Base-by-base conservation (phyloP, 73 alveolate species). In the Paramecium sonneborni region DNA sequence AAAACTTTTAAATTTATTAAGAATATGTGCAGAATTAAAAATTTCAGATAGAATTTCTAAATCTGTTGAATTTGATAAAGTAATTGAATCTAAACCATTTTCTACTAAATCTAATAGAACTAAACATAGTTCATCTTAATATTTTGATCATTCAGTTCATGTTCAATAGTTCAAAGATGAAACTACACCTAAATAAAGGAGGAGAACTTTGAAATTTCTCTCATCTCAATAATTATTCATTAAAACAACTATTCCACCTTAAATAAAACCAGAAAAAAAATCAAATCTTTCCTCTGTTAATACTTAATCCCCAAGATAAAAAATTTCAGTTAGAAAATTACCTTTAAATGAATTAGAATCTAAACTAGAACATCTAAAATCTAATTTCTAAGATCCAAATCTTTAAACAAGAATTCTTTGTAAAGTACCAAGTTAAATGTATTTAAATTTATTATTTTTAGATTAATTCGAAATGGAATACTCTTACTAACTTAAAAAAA, bases 1-100 rank as follows among this genome's bases (percentile, higher is more conserved):
- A 79, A 79, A 79, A 18, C 90, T 76, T 43, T 24, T 79, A 44
- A 79, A 79, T 34, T 24, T 79, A 41, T 44, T 79, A 24, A 79
- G 74, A 79, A 79, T 79, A 76, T 30, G 44, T 32, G 26, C 44
- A 6, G 90, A 79, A 79, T 62, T 79, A 20, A 79, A 79, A 38
- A 79, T 79, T 0, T 39, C 37, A 23, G 90, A 79, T 18, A 79
- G 52, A 46, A 10, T 79, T 21, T 72, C 86, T 12, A 72, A 72
- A 72, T 67, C 84, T 14, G 44, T 67, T 67, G 84, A 67, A 67
- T 15, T 15, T 18, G 84, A 62, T 26, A 44, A 62, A 32, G 84
- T 62, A 30, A 62, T 62, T 12, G 84, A 62, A n/a, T 62, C 68
- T 18, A 52, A 52, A 52, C 68, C 34, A n/a, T n/a, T n/a, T 52